Percentiles rank a stretch among this genome's conserved stretches.
Conservation (phyloP, 169 alveolate genomes). For the Plasmodium malariae region DNA sequence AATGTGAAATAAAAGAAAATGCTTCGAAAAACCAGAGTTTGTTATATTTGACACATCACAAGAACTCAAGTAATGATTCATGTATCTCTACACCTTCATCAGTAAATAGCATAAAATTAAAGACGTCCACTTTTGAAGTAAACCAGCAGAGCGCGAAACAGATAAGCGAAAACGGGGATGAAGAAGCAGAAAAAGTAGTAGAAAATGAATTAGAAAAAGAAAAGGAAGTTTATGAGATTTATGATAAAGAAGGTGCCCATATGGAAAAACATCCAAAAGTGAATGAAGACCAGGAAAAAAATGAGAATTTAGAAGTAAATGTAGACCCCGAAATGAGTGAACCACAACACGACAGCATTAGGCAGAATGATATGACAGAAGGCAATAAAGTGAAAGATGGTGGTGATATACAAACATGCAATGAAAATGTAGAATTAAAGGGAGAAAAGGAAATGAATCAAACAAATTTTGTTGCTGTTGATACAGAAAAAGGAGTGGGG, state of each 20-base stretch:
- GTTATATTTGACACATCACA: slow-evolving; percentile 3
- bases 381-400: not conserved
- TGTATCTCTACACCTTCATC: not conserved
- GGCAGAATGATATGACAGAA: not conserved
- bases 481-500: not conserved
- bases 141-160: not conserved
- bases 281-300: not conserved
- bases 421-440: not conserved
- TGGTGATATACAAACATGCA: not conserved
- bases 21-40: not conserved
- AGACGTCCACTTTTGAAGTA: not conserved
- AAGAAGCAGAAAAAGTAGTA: not conserved
- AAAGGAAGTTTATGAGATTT: not conserved
- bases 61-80: slow-evolving; percentile 7
- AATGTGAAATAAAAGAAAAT: not conserved
- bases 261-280: not conserved
- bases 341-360: not conserved
- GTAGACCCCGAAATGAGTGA: too few species aligned
- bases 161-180: not conserved
- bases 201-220: not conserved
- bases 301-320: not conserved
- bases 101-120: not conserved
- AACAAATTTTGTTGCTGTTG: too few species aligned
- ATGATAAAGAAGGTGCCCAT: not conserved
- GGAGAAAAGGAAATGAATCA: not conserved